These are phyloP conservation scores for Stephania japonica DNA, from an alignment of 164 flowering plant genomes.

Conservation along the genomic window DNA sequence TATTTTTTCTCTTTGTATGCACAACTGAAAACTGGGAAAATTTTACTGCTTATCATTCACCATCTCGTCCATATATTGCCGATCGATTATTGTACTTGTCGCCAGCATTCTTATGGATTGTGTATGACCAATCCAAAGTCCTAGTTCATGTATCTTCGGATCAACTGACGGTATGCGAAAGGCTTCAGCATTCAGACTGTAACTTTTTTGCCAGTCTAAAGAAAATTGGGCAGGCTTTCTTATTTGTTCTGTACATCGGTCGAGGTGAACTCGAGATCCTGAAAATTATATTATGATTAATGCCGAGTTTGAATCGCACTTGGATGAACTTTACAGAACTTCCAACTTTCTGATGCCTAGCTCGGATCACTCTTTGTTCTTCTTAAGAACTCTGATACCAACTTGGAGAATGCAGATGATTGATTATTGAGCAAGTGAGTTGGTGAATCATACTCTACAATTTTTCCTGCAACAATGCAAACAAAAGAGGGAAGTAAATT, in stretches of 20 bases:
- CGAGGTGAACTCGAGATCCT: not conserved
- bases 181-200: not conserved
- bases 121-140: not conserved
- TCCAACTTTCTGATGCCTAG: conserved; percentile 17
- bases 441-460: conserved; percentile 68
- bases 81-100: too few species aligned
- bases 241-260: not conserved
- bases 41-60: too few species aligned
- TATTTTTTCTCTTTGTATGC: not conserved
- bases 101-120: not conserved
- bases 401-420: conserved; percentile 64
- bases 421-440: conserved; percentile 34
- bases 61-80: too few species aligned
- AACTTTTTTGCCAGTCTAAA: not conserved
- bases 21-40: too few species aligned
- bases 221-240: not conserved
- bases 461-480: conserved; percentile 43
- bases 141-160: not conserved
- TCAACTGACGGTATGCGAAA: not conserved
- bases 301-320: not conserved
- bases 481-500: not conserved
- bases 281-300: not conserved
- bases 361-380: conserved; percentile 32
- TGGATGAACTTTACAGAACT: conserved; percentile 47
- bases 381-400: conserved; percentile 57